These are phyloP conservation scores for Arabis hirsuta DNA, from an alignment of 345 rosid genomes.

Conservation along the genomic window DNA sequence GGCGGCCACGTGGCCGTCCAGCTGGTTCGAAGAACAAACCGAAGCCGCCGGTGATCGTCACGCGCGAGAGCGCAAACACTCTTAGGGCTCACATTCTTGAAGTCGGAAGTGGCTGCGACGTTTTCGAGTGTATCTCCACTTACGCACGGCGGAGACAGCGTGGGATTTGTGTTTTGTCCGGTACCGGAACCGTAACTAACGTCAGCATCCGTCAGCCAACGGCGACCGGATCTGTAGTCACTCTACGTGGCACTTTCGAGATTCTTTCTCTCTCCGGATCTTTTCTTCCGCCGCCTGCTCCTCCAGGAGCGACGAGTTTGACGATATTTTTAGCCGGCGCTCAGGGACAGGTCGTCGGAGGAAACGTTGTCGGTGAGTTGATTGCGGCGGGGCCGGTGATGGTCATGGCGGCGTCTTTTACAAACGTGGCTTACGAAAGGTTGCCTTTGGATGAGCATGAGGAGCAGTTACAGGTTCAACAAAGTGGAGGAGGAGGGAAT, in stretches of 20 bases:
- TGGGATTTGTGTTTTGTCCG: constrained; percentile 86
- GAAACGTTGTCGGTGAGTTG: constrained; percentile 92
- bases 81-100: constrained; percentile 97
- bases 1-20: constrained; percentile 92
- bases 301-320: constrained; percentile 91
- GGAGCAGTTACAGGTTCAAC: constrained; percentile 64
- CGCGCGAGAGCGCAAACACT: constrained; percentile 96
- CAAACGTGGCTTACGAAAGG: constrained; percentile 94
- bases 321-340: constrained; percentile 85
- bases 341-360: constrained; percentile 94
- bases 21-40: constrained; percentile 93
- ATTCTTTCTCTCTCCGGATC: constrained; percentile 89
- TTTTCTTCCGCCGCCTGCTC: constrained; percentile 95
- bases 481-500: constrained; percentile 46
- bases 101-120: constrained; percentile 86
- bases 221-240: constrained; percentile 74
- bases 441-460: constrained; percentile 91
- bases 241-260: constrained; percentile 91
- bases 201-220: constrained; percentile 91
- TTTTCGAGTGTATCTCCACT: constrained; percentile 83
- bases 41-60: constrained; percentile 87
- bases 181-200: constrained; percentile 89
- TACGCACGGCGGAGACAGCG: constrained; percentile 91
- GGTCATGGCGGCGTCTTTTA: constrained; percentile 87
- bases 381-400: constrained; percentile 94